These are phyloP conservation scores for Geosiphon pyriformis DNA, from an alignment of 192 early-diverging fungal genomes.

Conservation along the genomic window DNA sequence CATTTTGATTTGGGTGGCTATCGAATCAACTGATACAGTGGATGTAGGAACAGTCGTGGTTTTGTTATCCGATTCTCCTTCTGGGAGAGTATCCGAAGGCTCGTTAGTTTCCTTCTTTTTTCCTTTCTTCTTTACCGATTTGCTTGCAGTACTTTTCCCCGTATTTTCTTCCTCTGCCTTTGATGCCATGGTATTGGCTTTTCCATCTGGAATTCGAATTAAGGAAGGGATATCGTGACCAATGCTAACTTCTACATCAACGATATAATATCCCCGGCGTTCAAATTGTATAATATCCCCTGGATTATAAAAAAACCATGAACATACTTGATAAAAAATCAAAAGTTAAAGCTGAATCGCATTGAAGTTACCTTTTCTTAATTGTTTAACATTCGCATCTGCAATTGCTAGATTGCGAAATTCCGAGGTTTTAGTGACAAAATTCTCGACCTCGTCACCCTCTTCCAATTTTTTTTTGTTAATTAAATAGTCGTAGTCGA, in stretches of 20 bases:
- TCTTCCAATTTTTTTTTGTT: constrained; percentile 98
- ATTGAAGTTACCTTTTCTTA: constrained; percentile 39
- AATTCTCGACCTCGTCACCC: constrained; percentile 76
- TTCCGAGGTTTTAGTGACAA: constrained; percentile 78
- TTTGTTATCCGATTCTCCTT: too few relatives aligned
- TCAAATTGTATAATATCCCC: constrained; percentile 95
- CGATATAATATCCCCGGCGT: constrained; percentile 92
- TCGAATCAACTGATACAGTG: not conserved
- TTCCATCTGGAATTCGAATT: constrained; percentile 91
- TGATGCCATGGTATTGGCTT: constrained; percentile 62
- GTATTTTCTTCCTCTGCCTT: too few relatives aligned
- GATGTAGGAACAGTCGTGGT: not conserved
- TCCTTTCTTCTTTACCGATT: too few relatives aligned
- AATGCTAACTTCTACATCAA: constrained; percentile 54
- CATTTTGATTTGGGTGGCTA: not conserved
- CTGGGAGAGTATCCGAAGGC: too few relatives aligned
- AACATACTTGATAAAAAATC: constrained; percentile 4
- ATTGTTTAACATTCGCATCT: constrained; percentile 60
- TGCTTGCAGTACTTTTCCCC: too few relatives aligned
- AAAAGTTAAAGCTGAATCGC: not conserved
- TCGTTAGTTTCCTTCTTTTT: too few relatives aligned
- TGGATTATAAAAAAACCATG: constrained; percentile 32
- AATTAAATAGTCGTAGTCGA: constrained; percentile 97
- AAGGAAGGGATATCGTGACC: constrained; percentile 55
- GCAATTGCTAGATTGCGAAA: constrained; percentile 64